Conservation (phyloP, 768 basidiomycete genomes). For the Saitozyma podzolica region DNA sequence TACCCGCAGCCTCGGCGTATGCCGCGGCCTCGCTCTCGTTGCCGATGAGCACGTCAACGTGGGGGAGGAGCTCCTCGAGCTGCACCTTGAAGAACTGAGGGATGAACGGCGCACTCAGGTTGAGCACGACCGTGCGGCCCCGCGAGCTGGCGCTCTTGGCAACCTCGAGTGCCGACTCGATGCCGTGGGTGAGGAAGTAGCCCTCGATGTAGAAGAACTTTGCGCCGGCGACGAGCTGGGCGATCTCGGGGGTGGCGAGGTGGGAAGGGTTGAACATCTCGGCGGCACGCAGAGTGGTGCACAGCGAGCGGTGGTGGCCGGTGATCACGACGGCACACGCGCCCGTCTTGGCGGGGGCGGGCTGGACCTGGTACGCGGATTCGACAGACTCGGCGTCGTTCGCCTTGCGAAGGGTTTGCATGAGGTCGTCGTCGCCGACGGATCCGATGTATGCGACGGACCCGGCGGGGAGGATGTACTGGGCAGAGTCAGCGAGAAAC, state of each 20-base stretch:
- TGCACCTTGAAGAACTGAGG: conserved; percentile 85
- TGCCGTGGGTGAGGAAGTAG: conserved; percentile 94
- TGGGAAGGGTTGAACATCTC: conserved; percentile 85
- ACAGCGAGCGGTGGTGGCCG: conserved; percentile 87
- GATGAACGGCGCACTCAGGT: conserved; percentile 97
- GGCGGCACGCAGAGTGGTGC: conserved; percentile 84
- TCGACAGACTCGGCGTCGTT: conserved; percentile 89
- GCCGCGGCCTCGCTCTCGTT: conserved; percentile 92
- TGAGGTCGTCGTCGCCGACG: conserved; percentile 90
- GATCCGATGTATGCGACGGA: conserved; percentile 93
- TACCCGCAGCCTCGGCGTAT: conserved; percentile 73
- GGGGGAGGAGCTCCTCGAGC: conserved; percentile 75
- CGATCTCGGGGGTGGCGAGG: conserved; percentile 71
- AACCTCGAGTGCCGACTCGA: conserved; percentile 68
- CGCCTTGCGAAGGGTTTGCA: conserved; percentile 80
- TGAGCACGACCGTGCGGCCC: conserved; percentile 84
- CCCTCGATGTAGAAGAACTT: conserved; percentile 92
- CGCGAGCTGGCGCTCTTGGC: conserved; percentile 72
- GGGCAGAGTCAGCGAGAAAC: neutral
- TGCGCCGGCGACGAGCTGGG: conserved; percentile 73
- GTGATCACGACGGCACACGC: conserved; percentile 96
- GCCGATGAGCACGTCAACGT: conserved; percentile 88
- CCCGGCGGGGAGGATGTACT: conserved; percentile 86
- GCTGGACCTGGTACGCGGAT: conserved; percentile 83
- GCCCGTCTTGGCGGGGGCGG: conserved; percentile 79